Conservation (phyloP, 2,329 filamentous ascomycete genomes). For the Sporothrix sp. region DNA sequence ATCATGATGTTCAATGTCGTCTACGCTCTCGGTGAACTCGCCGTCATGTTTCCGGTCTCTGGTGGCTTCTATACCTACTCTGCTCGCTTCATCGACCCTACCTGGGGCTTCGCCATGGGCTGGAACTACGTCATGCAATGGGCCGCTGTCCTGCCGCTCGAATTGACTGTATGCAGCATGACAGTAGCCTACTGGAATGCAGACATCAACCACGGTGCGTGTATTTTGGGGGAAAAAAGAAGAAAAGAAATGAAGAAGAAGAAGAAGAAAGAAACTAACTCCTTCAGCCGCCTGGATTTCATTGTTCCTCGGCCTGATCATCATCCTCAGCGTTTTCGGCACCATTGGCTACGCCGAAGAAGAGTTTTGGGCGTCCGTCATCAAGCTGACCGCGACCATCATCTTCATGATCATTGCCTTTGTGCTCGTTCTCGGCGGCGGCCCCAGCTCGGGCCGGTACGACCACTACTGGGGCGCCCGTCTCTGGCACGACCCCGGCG, state of each 20-base stretch:
- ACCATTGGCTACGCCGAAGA: slow-evolving; percentile 48
- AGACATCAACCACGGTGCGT: slow-evolving; percentile 29
- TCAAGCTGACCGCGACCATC: slow-evolving; percentile 49
- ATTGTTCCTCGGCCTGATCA: slow-evolving; percentile 43
- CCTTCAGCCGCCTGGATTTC: slow-evolving; percentile 41
- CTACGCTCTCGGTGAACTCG: slow-evolving; percentile 50
- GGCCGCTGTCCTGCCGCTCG: slow-evolving; percentile 38
- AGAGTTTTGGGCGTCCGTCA: slow-evolving; percentile 47
- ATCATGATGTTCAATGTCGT: slow-evolving; percentile 53
- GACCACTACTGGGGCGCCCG: slow-evolving; percentile 39
- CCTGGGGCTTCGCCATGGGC: slow-evolving; percentile 43
- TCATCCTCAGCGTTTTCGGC: slow-evolving; percentile 47
- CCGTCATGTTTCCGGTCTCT: slow-evolving; percentile 46
- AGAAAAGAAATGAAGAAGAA: no score
- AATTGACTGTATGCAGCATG: slow-evolving; percentile 39
- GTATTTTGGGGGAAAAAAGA: no score
- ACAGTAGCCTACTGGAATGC: slow-evolving; percentile 41
- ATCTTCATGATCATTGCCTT: slow-evolving; percentile 56
- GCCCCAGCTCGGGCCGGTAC: slow-evolving; percentile 39
- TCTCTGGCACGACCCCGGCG: slow-evolving; percentile 41
- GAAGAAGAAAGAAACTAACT: no score
- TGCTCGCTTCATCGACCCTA: slow-evolving; percentile 47
- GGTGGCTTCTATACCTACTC: slow-evolving; percentile 51
- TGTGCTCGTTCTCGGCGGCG: slow-evolving; percentile 50
- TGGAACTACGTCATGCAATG: slow-evolving; percentile 43